A percentile compares a stretch with the other conserved stretches of the same genome.
Evolutionary conservation across 768 basidiomycete genomes (phyloP).

Genomic region (Termitomyces sp.): DNA sequence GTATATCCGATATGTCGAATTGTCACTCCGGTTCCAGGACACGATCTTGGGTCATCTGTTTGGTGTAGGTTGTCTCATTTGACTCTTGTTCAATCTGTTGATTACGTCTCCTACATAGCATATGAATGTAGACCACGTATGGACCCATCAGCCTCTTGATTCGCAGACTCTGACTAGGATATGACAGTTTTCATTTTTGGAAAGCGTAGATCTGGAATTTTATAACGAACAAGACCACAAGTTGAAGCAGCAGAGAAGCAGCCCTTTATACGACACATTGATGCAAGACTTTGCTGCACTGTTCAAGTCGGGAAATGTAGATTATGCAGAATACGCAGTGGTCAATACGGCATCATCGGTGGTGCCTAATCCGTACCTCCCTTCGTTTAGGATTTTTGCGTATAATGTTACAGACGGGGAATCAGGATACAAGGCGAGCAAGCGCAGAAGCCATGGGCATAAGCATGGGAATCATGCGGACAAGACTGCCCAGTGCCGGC

Average conservation of each 20-base stretch:
- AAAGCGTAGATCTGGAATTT: constrained; percentile 48
- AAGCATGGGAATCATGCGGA: constrained; percentile 39
- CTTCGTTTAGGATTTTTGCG: constrained; percentile 72
- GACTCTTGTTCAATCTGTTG: constrained; percentile 21
- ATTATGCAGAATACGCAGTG: constrained; percentile 64
- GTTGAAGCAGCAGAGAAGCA: not conserved
- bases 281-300: constrained; percentile 61
- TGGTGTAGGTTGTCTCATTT: constrained; percentile 49
- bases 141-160: constrained; percentile 2
- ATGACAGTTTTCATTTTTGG: constrained; percentile 49
- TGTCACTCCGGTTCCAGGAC: constrained; percentile 81
- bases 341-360: constrained; percentile 79
- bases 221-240: constrained; percentile 19
- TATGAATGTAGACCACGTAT: constrained; percentile 81
- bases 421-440: constrained; percentile 23
- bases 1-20: constrained; percentile 66
- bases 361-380: constrained; percentile 83
- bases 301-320: constrained; percentile 43
- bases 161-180: constrained; percentile 6
- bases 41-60: constrained; percentile 83
- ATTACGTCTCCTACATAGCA: constrained; percentile 36
- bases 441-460: constrained; percentile 40
- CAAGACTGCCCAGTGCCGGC: constrained; percentile 41
- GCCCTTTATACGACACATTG: constrained; percentile 50
- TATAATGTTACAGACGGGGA: constrained; percentile 61